A percentile compares a stretch with the other conserved stretches of the same genome.
phyloP scores from a whole-genome alignment of 2,329 filamentous ascomycete genomes.

The Trichothecium sympodiale region DNA sequence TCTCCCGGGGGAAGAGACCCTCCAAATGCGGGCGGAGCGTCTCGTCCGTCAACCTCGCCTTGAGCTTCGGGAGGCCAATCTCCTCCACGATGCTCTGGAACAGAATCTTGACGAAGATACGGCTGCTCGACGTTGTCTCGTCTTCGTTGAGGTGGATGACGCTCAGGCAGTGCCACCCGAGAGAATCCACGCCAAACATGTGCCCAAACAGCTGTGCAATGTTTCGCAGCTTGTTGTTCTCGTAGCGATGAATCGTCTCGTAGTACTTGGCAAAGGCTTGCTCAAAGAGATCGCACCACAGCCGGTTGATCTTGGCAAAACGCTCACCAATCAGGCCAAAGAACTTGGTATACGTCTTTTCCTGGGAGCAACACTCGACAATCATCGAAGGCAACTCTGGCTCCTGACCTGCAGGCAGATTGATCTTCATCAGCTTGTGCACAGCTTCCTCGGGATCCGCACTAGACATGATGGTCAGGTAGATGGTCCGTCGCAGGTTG shows the following conservation, averaged over 20 bases:
- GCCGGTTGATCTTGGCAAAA: constrained; percentile 88
- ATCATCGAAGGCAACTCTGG: constrained; percentile 92
- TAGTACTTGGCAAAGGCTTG: constrained; percentile 87
- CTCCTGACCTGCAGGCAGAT: constrained; percentile 76
- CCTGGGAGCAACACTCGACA: constrained; percentile 91
- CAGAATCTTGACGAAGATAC: constrained; percentile 97
- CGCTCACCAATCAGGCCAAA: constrained; percentile 90
- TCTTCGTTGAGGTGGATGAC: constrained; percentile 88
- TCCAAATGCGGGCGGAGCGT: constrained; percentile 66
- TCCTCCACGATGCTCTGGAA: constrained; percentile 88
- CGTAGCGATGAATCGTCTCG: constrained; percentile 92
- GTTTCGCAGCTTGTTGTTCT: constrained; percentile 89
- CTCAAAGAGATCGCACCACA: constrained; percentile 92
- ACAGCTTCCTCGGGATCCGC: constrained; percentile 94
- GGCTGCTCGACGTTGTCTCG: constrained; percentile 89
- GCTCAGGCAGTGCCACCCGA: constrained; percentile 84
- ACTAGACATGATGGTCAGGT: constrained; percentile 94
- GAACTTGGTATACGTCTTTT: constrained; percentile 95
- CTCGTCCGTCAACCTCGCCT: constrained; percentile 67
- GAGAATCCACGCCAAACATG: constrained; percentile 74
- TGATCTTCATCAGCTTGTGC: constrained; percentile 94
- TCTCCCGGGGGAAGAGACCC: constrained; percentile 83
- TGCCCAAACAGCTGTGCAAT: constrained; percentile 94
- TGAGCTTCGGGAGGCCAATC: constrained; percentile 71
- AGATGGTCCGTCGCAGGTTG: constrained; percentile 86